Evolutionary conservation across 2,329 filamentous ascomycete species (phyloP).

Genomic region (Fusarium zealandicum): DNA sequence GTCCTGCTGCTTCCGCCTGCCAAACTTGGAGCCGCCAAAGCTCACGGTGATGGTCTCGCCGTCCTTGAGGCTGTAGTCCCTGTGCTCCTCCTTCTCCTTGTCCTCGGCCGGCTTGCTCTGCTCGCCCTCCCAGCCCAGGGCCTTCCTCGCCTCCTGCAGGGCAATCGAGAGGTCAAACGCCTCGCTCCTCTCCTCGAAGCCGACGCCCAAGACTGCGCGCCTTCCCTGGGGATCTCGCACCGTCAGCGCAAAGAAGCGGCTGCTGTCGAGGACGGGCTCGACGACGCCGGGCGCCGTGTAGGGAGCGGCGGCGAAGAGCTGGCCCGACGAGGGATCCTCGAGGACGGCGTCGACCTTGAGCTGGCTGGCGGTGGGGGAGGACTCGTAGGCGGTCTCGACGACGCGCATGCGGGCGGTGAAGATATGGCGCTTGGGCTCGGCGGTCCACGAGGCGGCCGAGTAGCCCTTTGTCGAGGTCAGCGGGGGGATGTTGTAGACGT

Average conservation of each 20-base stretch:
- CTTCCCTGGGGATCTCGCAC: constrained; percentile 78
- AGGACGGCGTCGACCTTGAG: constrained; percentile 79
- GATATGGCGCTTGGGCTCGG: constrained; percentile 74
- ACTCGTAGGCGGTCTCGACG: constrained; percentile 72
- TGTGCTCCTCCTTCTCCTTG: constrained; percentile 49
- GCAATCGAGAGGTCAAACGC: constrained; percentile 87
- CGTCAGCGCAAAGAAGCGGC: constrained; percentile 83
- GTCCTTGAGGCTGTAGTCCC: constrained; percentile 84
- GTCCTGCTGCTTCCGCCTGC: constrained; percentile 54
- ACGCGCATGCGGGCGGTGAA: constrained; percentile 85
- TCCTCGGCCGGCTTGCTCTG: constrained; percentile 47
- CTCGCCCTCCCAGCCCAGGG: constrained; percentile 64
- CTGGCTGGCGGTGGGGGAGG: constrained; percentile 52
- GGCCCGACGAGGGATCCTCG: constrained; percentile 75
- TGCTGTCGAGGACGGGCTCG: constrained; percentile 80
- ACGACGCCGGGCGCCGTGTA: constrained; percentile 73
- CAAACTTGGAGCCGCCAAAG: constrained; percentile 64
- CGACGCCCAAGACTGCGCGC: constrained; percentile 82
- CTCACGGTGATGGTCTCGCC: constrained; percentile 89
- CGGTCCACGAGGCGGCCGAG: constrained; percentile 79
- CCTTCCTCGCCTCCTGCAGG: constrained; percentile 78
- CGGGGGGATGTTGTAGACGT: constrained; percentile 89
- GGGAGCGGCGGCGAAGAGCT: constrained; percentile 84
- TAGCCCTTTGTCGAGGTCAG: constrained; percentile 80
- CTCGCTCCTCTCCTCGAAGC: constrained; percentile 85